Percentiles rank a stretch among this genome's conserved stretches.
Evolutionary conservation across 148 eudicot genomes (phyloP).

Genomic region (Fagopyrum esculentum): DNA sequence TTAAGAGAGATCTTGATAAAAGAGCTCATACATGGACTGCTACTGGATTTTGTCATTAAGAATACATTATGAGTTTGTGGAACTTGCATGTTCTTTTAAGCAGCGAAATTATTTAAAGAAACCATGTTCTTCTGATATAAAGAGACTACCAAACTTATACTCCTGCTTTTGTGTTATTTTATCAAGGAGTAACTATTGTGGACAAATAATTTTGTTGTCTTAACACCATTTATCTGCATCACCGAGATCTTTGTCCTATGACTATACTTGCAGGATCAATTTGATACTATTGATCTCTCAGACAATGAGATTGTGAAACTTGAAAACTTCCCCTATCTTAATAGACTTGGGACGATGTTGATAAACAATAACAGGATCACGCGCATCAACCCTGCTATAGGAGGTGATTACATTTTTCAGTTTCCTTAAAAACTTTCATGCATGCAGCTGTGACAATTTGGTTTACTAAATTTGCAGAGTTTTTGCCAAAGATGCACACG

Average conservation of each 20-base stretch:
- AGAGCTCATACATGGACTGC: neutral
- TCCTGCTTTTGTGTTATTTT: neutral
- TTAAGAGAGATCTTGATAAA: neutral
- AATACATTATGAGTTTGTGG: neutral
- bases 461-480: conserved; percentile 43
- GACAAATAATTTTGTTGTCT: neutral
- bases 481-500: conserved; percentile 85
- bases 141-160: neutral
- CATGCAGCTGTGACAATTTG: conserved; percentile 16
- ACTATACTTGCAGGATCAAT: conserved; percentile 66
- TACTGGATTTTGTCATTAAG: neutral
- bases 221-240: neutral
- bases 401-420: conserved; percentile 44
- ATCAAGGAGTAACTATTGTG: neutral
- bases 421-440: neutral
- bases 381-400: conserved; percentile 78
- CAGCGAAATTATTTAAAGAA: neutral
- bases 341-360: conserved; percentile 76
- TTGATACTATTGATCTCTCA: conserved; percentile 86
- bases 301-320: conserved; percentile 99
- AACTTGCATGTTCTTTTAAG: neutral
- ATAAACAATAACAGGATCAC: conserved; percentile 91
- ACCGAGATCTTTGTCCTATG: neutral
- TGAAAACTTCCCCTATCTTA: conserved; percentile 78
- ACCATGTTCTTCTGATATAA: neutral